A percentile compares a stretch with the other conserved stretches of the same genome.
Evolutionary conservation across 2,329 filamentous ascomycete species (phyloP).

Genomic region (Sclerotinia sclerotiorum): DNA sequence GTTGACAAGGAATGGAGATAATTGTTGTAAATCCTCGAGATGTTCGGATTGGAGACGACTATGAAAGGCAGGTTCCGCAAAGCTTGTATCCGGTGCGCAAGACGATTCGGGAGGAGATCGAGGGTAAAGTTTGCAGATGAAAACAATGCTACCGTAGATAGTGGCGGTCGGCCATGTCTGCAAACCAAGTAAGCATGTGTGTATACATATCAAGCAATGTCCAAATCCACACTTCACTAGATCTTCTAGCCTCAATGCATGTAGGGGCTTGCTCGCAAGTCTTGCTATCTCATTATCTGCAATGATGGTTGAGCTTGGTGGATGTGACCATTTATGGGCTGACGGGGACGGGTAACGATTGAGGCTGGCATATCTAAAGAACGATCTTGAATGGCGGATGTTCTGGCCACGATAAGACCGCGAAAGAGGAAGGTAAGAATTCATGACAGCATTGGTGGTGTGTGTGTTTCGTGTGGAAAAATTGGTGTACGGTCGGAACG

Average conservation of each 20-base stretch:
- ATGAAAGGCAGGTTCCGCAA: conserved; percentile 94
- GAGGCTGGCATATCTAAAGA: conserved; percentile 15
- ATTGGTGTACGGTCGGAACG: neutral
- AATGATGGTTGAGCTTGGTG: conserved; percentile 50
- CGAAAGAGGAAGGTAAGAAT: neutral
- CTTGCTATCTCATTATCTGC: conserved; percentile 75
- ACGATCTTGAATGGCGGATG: conserved; percentile 1
- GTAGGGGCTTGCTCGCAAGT: conserved; percentile 74
- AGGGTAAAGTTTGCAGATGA: conserved; percentile 95
- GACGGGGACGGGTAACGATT: conserved; percentile 37
- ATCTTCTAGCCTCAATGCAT: conserved; percentile 81
- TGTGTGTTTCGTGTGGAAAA: neutral
- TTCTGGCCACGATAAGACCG: neutral
- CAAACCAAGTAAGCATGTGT: conserved; percentile 23
- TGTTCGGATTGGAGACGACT: conserved; percentile 95
- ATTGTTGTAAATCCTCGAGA: conserved; percentile 92
- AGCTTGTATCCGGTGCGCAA: conserved; percentile 91
- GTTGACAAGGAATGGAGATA: conserved; percentile 92
- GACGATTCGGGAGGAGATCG: conserved; percentile 83
- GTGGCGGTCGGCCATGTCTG: conserved; percentile 76
- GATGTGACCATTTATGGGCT: conserved; percentile 44
- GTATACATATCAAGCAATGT: too few relatives aligned
- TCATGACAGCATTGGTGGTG: conserved; percentile 2
- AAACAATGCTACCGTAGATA: conserved; percentile 76
- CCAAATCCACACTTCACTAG: conserved; percentile 68